Percentiles rank a stretch among this genome's conserved stretches.
These are phyloP conservation scores for Clarkia xantiana DNA, from an alignment of 345 rosid species.

Conservation along the genomic window DNA sequence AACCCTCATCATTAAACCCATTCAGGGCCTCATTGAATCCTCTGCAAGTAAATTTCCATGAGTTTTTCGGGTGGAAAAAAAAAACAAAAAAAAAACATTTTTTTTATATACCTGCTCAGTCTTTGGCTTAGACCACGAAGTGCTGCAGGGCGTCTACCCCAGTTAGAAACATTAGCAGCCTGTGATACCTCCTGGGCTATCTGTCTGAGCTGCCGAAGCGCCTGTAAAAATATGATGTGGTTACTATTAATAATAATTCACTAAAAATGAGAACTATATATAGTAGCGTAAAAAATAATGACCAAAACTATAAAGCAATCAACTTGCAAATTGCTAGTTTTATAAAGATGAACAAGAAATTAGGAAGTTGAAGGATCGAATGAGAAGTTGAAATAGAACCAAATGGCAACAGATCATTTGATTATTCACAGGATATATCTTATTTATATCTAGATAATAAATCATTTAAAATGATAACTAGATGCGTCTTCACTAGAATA, in stretches of 20 bases:
- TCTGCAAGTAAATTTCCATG: conserved; percentile 25
- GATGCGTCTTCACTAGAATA: conserved; percentile 1
- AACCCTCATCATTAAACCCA: conserved; percentile 93
- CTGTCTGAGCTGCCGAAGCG: conserved; percentile 86
- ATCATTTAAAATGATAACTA: no score
- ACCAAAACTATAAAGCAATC: no score
- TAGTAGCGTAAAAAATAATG: no score
- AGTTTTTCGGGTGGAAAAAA: neutral
- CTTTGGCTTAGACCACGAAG: conserved; percentile 86
- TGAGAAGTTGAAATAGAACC: no score
- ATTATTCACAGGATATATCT: no score
- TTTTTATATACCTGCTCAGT: conserved; percentile 63
- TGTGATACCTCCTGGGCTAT: conserved; percentile 86
- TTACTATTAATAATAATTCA: no score
- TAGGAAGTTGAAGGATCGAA: no score
- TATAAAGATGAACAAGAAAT: no score
- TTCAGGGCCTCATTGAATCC: conserved; percentile 97
- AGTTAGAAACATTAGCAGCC: conserved; percentile 57
- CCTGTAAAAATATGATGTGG: conserved; percentile 22
- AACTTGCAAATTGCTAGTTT: no score
- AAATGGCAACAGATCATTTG: no score
- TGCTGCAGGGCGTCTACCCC: conserved; percentile 97
- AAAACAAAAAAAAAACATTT: neutral
- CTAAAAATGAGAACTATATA: no score
- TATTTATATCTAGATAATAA: no score